Conservation (phyloP, 495 filamentous ascomycete genomes). For the Aspergillus cristatus region DNA sequence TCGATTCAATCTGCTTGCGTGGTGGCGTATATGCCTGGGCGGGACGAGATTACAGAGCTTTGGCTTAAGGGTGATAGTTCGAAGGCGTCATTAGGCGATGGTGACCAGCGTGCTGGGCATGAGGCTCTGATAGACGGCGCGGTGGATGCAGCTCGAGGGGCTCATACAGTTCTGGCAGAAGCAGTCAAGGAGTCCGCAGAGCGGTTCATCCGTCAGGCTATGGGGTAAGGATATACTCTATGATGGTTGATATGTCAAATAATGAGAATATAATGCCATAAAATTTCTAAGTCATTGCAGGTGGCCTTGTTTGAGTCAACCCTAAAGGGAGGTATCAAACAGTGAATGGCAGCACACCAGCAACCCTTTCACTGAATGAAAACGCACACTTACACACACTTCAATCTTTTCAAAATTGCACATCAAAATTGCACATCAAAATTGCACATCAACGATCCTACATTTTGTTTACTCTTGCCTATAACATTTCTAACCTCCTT, state of each 20-base stretch:
- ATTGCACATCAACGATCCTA: too few relatives aligned
- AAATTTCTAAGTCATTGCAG: slow-evolving; percentile 1
- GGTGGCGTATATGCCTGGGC: slow-evolving; percentile 76
- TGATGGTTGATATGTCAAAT: slow-evolving; percentile 2
- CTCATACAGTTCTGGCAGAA: slow-evolving; percentile 49
- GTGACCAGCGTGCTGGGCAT: slow-evolving; percentile 24
- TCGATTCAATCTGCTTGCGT: slow-evolving; percentile 70
- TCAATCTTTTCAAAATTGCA: too few relatives aligned
- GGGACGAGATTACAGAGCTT: slow-evolving; percentile 87
- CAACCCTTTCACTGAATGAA: slow-evolving; percentile 1
- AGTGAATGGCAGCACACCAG: too few relatives aligned
- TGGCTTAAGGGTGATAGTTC: slow-evolving; percentile 79
- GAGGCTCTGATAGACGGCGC: slow-evolving; percentile 54
- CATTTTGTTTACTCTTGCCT: not conserved
- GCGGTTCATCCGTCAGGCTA: slow-evolving; percentile 16
- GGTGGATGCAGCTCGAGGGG: slow-evolving; percentile 51
- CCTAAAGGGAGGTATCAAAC: too few relatives aligned
- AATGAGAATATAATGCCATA: slow-evolving; percentile 1
- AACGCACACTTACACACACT: too few relatives aligned
- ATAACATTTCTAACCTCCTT: not conserved
- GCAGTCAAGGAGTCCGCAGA: slow-evolving; percentile 47
- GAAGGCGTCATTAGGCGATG: slow-evolving; percentile 20
- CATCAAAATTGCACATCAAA: too few relatives aligned
- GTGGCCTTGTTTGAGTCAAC: not conserved
- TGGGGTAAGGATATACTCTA: not conserved